Evolutionary conservation across 352 stramenopile species (phyloP), one percentile per base, ranked within the genome.

Genomic region (Phytophthora megakarya): DNA sequence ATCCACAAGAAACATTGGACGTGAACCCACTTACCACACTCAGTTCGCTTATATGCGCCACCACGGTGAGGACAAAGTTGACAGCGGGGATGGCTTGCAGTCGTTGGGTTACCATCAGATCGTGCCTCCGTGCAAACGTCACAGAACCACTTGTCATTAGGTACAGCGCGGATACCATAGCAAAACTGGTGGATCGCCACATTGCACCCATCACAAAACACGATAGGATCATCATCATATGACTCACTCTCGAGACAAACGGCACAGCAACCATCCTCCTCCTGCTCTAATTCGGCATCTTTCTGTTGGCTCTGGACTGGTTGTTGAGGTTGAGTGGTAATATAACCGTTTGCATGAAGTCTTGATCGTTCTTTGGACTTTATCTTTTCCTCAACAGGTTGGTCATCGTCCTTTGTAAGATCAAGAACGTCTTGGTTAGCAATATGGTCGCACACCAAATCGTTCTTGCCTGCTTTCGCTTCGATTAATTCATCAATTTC

Each of bases 191-290:
- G 91, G 3, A 97, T 86, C 4, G 81, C 75, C 18, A 93, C 71
- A 59, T 96, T 76, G 49, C 91, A 97, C 5, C 87, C 87, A 45
- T 96, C 91, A 47, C 91, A 97, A 64, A 95, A 96, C 3, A 97
- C 75, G 47, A 97, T 97, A 38, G 79, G 80, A 54, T 97, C 92
- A 37, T 93, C 84, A n/a, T 95, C 88, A 49, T 82, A 91, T 4
- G 82, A 90, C 49, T 97, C 86, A 30, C 76, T 73, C 33, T 95
- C 84, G 5, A 76, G 71, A 63, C 91, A 97, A 50, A 97, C 65
- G 0, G 84, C 74, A 60, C 91, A 97, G 28, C 66, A 61, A 1
- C 72, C 67, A 25, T 80, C 72, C 19, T 70, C 68, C 33, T 64
- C 54, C 49, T 66, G 49, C 19, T 70, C 49, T 11, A 25, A 28